Evolutionary conservation across 352 stramenopile genomes (phyloP).

Genomic region (Phytopythium boreale): DNA sequence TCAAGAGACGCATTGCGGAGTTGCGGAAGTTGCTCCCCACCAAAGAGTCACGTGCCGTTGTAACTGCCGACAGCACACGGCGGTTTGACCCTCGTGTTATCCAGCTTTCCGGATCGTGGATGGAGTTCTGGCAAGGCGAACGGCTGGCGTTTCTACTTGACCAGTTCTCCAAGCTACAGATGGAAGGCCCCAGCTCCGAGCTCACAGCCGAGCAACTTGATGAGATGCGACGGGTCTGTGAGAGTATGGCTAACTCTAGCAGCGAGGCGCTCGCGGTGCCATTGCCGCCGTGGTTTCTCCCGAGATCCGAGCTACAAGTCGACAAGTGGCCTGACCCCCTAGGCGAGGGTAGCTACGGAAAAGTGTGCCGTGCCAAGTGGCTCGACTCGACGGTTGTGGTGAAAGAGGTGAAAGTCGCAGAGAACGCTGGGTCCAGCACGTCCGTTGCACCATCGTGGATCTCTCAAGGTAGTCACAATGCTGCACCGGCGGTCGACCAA

Average conservation of each 20-base stretch:
- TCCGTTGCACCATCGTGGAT: too few relatives aligned
- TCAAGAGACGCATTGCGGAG: not conserved
- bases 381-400: conserved; percentile 13
- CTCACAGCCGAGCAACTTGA: not conserved
- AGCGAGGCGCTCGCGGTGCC: not conserved
- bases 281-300: not conserved
- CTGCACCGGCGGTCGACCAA: too few relatives aligned
- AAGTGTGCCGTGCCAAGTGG: conserved; percentile 11
- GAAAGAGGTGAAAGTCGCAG: conserved; percentile 4
- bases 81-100: not conserved
- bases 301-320: not conserved
- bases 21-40: not conserved
- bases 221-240: not conserved
- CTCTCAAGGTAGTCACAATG: too few relatives aligned
- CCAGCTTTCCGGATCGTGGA: not conserved
- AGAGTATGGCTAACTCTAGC: not conserved
- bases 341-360: conserved; percentile 3
- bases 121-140: not conserved
- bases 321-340: not conserved
- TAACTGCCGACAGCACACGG: not conserved
- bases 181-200: not conserved
- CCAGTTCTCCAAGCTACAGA: not conserved
- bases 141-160: not conserved
- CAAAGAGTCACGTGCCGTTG: too few relatives aligned
- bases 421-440: not conserved